Evolutionary conservation across 768 basidiomycete genomes (phyloP).

Genomic region (Guyanaporus albipodus): DNA sequence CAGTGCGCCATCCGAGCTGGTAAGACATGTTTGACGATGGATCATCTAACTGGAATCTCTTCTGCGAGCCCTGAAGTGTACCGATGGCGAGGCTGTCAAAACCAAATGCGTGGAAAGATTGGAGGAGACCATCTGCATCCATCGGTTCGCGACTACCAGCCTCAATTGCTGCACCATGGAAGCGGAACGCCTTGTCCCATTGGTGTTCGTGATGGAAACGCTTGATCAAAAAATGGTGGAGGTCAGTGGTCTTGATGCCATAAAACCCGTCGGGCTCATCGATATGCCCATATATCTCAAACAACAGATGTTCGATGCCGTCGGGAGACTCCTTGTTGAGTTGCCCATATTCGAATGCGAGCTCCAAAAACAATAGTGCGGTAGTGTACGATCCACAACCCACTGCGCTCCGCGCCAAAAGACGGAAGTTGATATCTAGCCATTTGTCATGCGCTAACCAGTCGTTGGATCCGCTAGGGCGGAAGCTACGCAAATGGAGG

Average conservation of each 20-base stretch:
- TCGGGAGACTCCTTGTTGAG: constrained; percentile 26
- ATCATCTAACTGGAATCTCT: constrained; percentile 26
- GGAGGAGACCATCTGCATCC: constrained; percentile 62
- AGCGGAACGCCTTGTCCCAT: constrained; percentile 87
- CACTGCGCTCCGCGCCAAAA: constrained; percentile 72
- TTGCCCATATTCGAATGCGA: constrained; percentile 53
- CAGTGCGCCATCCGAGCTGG: constrained; percentile 89
- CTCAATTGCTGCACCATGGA: constrained; percentile 84
- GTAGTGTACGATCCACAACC: constrained; percentile 84
- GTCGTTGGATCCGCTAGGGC: constrained; percentile 35
- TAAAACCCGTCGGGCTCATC: constrained; percentile 99
- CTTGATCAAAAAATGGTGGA: constrained; percentile 75
- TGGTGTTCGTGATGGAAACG: constrained; percentile 91
- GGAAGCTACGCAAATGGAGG: constrained; percentile 75
- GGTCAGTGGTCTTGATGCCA: constrained; percentile 76
- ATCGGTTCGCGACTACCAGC: constrained; percentile 41
- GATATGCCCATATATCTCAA: constrained; percentile 90
- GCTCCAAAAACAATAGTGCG: constrained; percentile 83
- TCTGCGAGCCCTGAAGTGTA: constrained; percentile 46
- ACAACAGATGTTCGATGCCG: constrained; percentile 66
- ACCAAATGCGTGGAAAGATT: constrained; percentile 85
- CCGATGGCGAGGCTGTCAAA: constrained; percentile 84
- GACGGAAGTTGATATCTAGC: constrained; percentile 70
- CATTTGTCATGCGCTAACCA: constrained; percentile 67
- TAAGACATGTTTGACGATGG: constrained; percentile 55